Evolutionary conservation across 805 yeast genomes (phyloP).

Genomic region (Dipodascus albidus): DNA sequence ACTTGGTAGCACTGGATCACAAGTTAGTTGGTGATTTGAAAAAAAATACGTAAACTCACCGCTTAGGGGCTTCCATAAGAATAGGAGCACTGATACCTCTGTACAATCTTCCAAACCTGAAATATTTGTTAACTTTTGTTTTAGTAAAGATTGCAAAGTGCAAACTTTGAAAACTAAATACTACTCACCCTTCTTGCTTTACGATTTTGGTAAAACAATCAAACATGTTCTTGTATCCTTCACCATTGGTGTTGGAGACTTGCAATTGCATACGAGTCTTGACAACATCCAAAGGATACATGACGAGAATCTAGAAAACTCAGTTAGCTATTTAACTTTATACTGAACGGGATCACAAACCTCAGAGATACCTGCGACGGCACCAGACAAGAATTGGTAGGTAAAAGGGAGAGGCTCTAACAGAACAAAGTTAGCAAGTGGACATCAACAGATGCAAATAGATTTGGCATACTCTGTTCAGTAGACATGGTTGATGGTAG

Average conservation of each 20-base stretch:
- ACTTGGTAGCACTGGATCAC: slow-evolving; percentile 80
- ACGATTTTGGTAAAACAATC: slow-evolving; percentile 79
- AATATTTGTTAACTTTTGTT: not conserved
- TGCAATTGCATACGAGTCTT: slow-evolving; percentile 92
- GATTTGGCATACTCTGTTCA: not conserved
- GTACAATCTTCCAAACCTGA: slow-evolving; percentile 52
- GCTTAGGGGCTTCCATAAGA: slow-evolving; percentile 96
- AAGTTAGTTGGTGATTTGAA: not conserved
- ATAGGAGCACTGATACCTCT: slow-evolving; percentile 95
- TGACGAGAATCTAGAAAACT: slow-evolving; percentile 54
- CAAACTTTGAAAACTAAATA: not conserved
- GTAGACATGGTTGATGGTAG: not conserved
- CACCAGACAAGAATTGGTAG: slow-evolving; percentile 88
- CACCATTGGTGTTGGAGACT: slow-evolving; percentile 36
- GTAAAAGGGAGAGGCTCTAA: slow-evolving; percentile 62
- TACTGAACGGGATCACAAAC: slow-evolving; percentile 13
- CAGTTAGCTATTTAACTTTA: slow-evolving; percentile 16
- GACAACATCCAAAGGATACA: slow-evolving; percentile 96
- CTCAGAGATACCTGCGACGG: slow-evolving; percentile 95
- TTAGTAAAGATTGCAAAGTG: no score
- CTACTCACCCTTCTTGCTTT: slow-evolving; percentile 57
- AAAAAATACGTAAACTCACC: slow-evolving; percentile 1
- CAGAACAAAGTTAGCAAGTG: slow-evolving; percentile 4
- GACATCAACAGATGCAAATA: not conserved
- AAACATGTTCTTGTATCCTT: slow-evolving; percentile 70